Base-by-base conservation (phyloP, 352 stramenopile genomes). In the Aphanomyces invadans region DNA sequence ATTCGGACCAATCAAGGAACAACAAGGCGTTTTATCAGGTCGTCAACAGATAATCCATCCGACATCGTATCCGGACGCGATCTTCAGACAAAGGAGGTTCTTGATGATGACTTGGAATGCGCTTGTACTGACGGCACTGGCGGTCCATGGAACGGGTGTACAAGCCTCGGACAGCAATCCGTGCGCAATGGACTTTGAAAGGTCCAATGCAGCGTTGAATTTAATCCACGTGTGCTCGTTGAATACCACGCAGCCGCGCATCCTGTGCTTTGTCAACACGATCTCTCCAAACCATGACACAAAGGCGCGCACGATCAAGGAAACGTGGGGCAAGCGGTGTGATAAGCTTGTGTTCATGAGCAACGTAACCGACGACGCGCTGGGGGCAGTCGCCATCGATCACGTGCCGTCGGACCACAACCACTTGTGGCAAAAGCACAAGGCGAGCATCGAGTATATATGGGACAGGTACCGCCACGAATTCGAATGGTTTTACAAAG, bases 121-220 rank as follows among this genome's bases (percentile, higher is more conserved):
- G n/a, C n/a, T n/a, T n/a, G n/a, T n/a, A n/a, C n/a, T n/a, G n/a
- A n/a, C n/a, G n/a, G n/a, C n/a, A n/a, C n/a, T n/a, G n/a, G n/a
- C n/a, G n/a, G n/a, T n/a, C n/a, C n/a, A n/a, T n/a, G n/a, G n/a
- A n/a, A n/a, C n/a, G n/a, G n/a, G n/a, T n/a, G n/a, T n/a, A n/a
- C n/a, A n/a, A n/a, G n/a, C n/a, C n/a, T n/a, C n/a, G n/a, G n/a
- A 33, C 12, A 38, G 25, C 15, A 26, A 57, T 21, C 7, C 88
- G 28, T 90, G 82, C 69, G 70, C 70, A 2, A 23, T 69, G 19
- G 82, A 91, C 71, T 68, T 79, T 4, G 66, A 83, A 32, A 60
- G 63, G 21, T 84, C 79, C 3, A 71, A 73, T 26, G 63, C 57
- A n/a, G 71, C 73, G 10, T 63, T 90, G 23, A 55, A 71, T 0